Base-by-base conservation (phyloP, 805 yeast species). In the Sugiyamaella valdiviana region DNA sequence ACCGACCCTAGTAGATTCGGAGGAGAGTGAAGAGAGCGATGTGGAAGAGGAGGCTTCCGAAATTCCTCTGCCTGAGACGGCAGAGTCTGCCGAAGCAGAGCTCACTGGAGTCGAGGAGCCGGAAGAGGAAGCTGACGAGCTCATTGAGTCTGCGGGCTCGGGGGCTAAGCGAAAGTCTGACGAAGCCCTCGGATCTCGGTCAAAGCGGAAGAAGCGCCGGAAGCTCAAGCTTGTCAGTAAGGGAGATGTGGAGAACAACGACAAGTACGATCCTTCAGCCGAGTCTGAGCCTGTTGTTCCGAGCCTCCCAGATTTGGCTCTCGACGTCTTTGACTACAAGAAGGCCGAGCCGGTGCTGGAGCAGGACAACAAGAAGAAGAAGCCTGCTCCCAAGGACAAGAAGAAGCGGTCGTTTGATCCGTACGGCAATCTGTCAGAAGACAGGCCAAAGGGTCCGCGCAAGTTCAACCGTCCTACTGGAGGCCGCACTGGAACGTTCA, bases 291-390 rank as follows among this genome's bases (percentile, higher is more conserved):
- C 39, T 7, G 15, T 19, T 6, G 24, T 22, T 5, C 12, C 36
- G n/a, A 36, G 36, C 15, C 35, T 38, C 5, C 36, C 21, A 26
- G 39, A 38, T 32, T 24, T 38, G 6, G 45, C 47, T 6, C 52
- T 56, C 42, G 48, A 53, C 10, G 54, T 56, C 5, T 54, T 56
- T 36, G 68, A 64, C 44, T 64, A 62, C 49, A 52, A 40, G 16
- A 21, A 49, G 7, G 66, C 66, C 0, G 44, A 47, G 6, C 41
- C 53, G 1, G 60, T 63, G 5, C 49, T 63, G 41, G 53, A 46
- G n/a, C 20, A 50, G 40, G 39, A 39, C 48, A 35, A 10, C 39
- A 42, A 37, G 12, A 24, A 36, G 26, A 26, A 23, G 21, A 36
- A 49, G 39, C 29, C 46, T 15, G 26, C 16, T 7, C 10, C 22